Evolutionary conservation across 768 basidiomycete species (phyloP).

Genomic region (Panellus pusillus): DNA sequence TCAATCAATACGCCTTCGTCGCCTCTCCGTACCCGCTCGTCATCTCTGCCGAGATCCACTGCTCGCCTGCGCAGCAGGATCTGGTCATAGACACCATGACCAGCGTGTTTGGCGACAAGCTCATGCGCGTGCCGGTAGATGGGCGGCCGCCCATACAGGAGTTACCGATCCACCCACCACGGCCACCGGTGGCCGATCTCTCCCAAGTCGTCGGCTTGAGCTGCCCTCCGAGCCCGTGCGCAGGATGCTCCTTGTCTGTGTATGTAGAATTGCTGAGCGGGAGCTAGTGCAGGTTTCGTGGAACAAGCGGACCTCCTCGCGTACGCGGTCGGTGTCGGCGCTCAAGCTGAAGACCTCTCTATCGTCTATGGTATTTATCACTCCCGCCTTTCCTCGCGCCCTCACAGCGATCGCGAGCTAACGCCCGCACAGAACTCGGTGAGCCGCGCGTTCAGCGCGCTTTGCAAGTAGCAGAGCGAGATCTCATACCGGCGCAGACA

Average conservation of each 20-base stretch:
- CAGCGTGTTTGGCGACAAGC: slow-evolving; percentile 45
- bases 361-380: slow-evolving; percentile 65
- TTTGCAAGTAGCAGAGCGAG: too few relatives aligned
- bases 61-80: slow-evolving; percentile 59
- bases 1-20: slow-evolving; percentile 90
- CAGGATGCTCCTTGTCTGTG: slow-evolving; percentile 6
- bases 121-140: slow-evolving; percentile 36
- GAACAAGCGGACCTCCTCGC: slow-evolving; percentile 83
- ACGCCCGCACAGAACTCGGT: slow-evolving; percentile 50
- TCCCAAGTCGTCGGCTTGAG: slow-evolving; percentile 64
- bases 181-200: slow-evolving; percentile 62
- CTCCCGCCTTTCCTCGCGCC: not conserved
- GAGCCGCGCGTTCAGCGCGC: slow-evolving; percentile 15
- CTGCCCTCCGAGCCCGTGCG: slow-evolving; percentile 56
- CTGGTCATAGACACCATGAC: slow-evolving; percentile 48
- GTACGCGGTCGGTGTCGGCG: slow-evolving; percentile 81
- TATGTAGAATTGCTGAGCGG: not conserved
- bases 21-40: slow-evolving; percentile 94
- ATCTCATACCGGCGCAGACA: slow-evolving; percentile 39
- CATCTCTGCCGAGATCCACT: slow-evolving; percentile 97
- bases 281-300: slow-evolving; percentile 65
- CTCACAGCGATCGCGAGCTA: not conserved
- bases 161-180: slow-evolving; percentile 65
- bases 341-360: slow-evolving; percentile 68
- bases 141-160: slow-evolving; percentile 46